These are phyloP conservation scores for Ustilago cynodontis DNA, from an alignment of 1,284 basidiomycete genomes.

Conservation along the genomic window DNA sequence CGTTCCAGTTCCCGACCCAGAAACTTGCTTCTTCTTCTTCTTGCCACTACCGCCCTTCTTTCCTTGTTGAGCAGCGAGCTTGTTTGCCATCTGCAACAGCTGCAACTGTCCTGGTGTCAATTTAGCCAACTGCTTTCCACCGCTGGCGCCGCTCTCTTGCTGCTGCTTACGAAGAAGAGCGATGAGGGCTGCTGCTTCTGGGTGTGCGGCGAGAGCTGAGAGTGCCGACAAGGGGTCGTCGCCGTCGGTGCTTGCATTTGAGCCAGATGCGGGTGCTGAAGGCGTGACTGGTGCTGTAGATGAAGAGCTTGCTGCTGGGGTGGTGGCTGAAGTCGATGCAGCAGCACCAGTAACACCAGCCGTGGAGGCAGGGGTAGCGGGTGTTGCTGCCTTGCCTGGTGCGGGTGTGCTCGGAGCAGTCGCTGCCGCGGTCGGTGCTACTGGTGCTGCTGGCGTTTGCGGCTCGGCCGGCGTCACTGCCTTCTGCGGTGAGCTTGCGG, in stretches of 20 bases:
- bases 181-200: conserved; percentile 65
- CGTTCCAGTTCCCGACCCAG: conserved; percentile 19
- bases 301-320: background rate
- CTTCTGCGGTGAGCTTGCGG: conserved; percentile 12
- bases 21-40: conserved; percentile 51
- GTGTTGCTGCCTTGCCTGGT: conserved; percentile 10
- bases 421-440: background rate
- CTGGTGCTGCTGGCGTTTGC: background rate
- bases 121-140: conserved; percentile 56
- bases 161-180: conserved; percentile 65
- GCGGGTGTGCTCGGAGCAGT: conserved; percentile 5
- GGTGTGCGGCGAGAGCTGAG: conserved; percentile 60
- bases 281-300: conserved; percentile 1
- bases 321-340: background rate
- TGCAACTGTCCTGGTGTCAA: conserved; percentile 65
- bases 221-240: conserved; percentile 61
- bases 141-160: conserved; percentile 41
- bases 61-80: conserved; percentile 56
- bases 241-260: conserved; percentile 1
- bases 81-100: conserved; percentile 66
- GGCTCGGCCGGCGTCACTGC: conserved; percentile 22
- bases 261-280: background rate
- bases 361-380: background rate
- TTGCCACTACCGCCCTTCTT: conserved; percentile 39
- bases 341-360: background rate